Percentiles rank a stretch among this genome's conserved stretches.
Evolutionary conservation across 768 basidiomycete species (phyloP).

Genomic region (Mycena chlorophos): DNA sequence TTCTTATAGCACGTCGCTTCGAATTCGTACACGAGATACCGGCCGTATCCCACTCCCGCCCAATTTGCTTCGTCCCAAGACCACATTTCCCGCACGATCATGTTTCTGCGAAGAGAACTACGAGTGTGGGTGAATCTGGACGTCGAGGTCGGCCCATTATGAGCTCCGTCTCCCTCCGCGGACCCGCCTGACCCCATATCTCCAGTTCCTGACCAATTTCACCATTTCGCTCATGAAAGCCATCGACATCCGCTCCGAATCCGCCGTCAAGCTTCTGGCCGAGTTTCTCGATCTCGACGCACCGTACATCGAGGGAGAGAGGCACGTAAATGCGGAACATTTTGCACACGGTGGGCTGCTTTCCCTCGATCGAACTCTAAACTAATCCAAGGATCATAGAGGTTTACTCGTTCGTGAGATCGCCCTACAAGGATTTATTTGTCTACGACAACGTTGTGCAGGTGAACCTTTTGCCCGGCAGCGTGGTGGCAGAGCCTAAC

Average conservation of each 20-base stretch:
- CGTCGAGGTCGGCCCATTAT: slow-evolving; percentile 63
- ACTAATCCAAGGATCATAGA: slow-evolving; percentile 46
- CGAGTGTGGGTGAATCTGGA: slow-evolving; percentile 89
- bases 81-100: slow-evolving; percentile 70
- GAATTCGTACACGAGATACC: slow-evolving; percentile 80
- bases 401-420: slow-evolving; percentile 85
- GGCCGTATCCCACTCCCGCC: slow-evolving; percentile 85
- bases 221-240: slow-evolving; percentile 89
- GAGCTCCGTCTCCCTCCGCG: slow-evolving; percentile 2
- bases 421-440: slow-evolving; percentile 82
- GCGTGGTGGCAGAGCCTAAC: slow-evolving; percentile 10
- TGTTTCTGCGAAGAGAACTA: slow-evolving; percentile 82
- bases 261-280: slow-evolving; percentile 78
- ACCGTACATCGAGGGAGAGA: slow-evolving; percentile 54
- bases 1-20: slow-evolving; percentile 90
- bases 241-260: slow-evolving; percentile 88
- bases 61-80: slow-evolving; percentile 81
- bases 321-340: slow-evolving; percentile 80
- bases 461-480: slow-evolving; percentile 41
- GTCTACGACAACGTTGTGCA: slow-evolving; percentile 82
- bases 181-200: slow-evolving; percentile 20
- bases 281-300: slow-evolving; percentile 86
- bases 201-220: slow-evolving; percentile 85
- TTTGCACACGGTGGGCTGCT: slow-evolving; percentile 79
- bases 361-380: neutral